Evolutionary conservation across 257 asterid species (phyloP).

Genomic region (Anisodus acutangulus): DNA sequence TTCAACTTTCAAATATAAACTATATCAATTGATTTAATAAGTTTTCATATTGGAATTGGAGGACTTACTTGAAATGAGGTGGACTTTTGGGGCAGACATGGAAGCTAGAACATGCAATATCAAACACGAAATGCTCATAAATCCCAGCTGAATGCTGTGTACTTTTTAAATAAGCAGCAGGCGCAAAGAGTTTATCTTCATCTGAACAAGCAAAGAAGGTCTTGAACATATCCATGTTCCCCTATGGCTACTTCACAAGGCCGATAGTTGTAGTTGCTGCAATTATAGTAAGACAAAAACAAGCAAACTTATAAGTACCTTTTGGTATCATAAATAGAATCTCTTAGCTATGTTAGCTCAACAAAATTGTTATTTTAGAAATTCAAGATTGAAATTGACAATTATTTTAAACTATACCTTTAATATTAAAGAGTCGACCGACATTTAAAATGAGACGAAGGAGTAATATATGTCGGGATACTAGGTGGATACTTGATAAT

Average conservation of each 20-base stretch:
- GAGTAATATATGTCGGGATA: too few species aligned
- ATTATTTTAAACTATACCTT: too few species aligned
- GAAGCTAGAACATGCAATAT: constrained; percentile 39
- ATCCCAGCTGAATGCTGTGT: constrained; percentile 45
- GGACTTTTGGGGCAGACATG: constrained; percentile 39
- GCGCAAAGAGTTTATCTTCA: constrained; percentile 44
- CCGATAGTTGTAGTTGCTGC: constrained; percentile 44
- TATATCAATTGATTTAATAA: too few species aligned
- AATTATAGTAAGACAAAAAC: background rate
- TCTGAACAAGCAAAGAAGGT: constrained; percentile 42
- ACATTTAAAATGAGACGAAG: too few species aligned
- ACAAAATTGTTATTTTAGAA: too few species aligned
- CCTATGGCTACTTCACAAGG: constrained; percentile 39
- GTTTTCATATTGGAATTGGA: too few species aligned
- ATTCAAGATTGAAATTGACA: too few species aligned
- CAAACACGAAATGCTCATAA: constrained; percentile 56
- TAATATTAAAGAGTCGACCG: too few species aligned
- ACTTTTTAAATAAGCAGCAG: constrained; percentile 51
- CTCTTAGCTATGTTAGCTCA: too few species aligned
- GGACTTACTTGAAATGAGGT: constrained; percentile 32
- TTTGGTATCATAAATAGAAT: too few species aligned
- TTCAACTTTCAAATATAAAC: too few species aligned
- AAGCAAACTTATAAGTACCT: background rate
- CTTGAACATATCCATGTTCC: constrained; percentile 40
- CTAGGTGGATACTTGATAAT: too few species aligned